These are phyloP conservation scores for Scedosporium aurantiacum DNA, from an alignment of 2,329 filamentous ascomycete species.

Conservation along the genomic window DNA sequence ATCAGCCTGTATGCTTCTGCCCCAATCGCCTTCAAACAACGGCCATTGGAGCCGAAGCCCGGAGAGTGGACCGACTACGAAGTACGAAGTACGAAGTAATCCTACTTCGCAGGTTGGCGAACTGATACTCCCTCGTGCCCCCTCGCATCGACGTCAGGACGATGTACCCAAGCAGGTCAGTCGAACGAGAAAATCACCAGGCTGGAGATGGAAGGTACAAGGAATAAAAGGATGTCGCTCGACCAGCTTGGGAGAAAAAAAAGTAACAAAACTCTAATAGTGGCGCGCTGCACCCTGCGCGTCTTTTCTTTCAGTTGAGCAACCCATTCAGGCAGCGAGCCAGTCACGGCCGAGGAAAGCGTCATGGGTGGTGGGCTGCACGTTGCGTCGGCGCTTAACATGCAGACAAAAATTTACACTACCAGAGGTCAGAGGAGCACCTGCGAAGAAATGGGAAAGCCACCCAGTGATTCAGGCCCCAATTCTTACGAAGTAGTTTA, in stretches of 20 bases:
- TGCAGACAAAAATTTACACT: constrained; percentile 3
- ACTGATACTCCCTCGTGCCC: not conserved
- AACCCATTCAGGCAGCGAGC: not conserved
- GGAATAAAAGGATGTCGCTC: not conserved
- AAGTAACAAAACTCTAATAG: not conserved
- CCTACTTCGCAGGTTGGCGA: not conserved
- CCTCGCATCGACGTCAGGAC: not conserved
- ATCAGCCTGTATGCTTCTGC: not conserved
- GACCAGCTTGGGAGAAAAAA: not conserved
- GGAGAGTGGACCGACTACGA: no score
- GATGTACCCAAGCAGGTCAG: not conserved
- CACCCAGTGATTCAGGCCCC: not conserved
- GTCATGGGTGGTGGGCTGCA: constrained; percentile 5
- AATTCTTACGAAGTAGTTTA: not conserved
- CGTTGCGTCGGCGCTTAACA: constrained; percentile 7
- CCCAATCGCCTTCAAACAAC: no score
- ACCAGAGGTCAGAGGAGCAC: no score
- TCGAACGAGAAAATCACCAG: not conserved
- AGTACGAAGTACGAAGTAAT: no score
- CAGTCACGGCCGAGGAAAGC: constrained; percentile 3
- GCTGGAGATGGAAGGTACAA: not conserved
- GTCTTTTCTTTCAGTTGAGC: not conserved
- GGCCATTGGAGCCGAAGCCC: no score
- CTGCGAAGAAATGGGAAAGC: not conserved
- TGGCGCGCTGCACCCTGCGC: constrained; percentile 4